phyloP scores from a whole-genome alignment of 2,329 filamentous ascomycete genomes.

The Acarospora socialis region DNA sequence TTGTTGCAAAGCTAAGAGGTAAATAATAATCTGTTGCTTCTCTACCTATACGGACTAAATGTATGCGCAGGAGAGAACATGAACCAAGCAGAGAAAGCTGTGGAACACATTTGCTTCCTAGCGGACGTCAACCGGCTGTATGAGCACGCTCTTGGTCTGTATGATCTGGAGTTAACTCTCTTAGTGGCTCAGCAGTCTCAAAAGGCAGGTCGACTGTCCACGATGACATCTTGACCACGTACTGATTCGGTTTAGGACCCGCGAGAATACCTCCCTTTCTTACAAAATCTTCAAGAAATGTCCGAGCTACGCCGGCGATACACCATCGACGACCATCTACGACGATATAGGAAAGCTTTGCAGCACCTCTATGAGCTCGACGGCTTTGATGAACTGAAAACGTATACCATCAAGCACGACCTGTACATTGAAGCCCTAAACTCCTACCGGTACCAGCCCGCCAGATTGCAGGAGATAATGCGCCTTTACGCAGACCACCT shows the following conservation, averaged over 20 bases:
- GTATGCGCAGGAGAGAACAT: slow-evolving; percentile 39
- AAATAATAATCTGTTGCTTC: slow-evolving; percentile 8
- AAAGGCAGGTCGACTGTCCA: slow-evolving; percentile 34
- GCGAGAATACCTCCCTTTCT: slow-evolving; percentile 85
- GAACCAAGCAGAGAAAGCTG: slow-evolving; percentile 67
- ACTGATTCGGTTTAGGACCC: slow-evolving; percentile 47
- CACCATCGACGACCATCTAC: slow-evolving; percentile 77
- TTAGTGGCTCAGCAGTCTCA: slow-evolving; percentile 92
- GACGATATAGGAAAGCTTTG: slow-evolving; percentile 62
- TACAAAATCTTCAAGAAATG: slow-evolving; percentile 71
- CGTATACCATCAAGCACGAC: slow-evolving; percentile 63
- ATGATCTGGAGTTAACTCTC: slow-evolving; percentile 78
- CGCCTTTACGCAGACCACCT: slow-evolving; percentile 68
- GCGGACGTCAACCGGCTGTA: slow-evolving; percentile 87
- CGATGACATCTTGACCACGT: slow-evolving; percentile 1
- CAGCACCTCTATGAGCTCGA: slow-evolving; percentile 58
- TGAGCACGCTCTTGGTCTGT: slow-evolving; percentile 76
- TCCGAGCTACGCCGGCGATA: slow-evolving; percentile 58
- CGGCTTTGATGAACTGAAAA: slow-evolving; percentile 61
- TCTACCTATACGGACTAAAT: slow-evolving; percentile 12
- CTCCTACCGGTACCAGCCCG: slow-evolving; percentile 68
- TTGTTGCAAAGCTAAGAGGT: slow-evolving; percentile 59
- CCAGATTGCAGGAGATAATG: slow-evolving; percentile 54
- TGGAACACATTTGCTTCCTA: slow-evolving; percentile 95
- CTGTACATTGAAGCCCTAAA: slow-evolving; percentile 67